Evolutionary conservation across 306 rosid genomes (phyloP), one percentile per base, ranked within the genome.

Genomic region (Inga oerstediana): DNA sequence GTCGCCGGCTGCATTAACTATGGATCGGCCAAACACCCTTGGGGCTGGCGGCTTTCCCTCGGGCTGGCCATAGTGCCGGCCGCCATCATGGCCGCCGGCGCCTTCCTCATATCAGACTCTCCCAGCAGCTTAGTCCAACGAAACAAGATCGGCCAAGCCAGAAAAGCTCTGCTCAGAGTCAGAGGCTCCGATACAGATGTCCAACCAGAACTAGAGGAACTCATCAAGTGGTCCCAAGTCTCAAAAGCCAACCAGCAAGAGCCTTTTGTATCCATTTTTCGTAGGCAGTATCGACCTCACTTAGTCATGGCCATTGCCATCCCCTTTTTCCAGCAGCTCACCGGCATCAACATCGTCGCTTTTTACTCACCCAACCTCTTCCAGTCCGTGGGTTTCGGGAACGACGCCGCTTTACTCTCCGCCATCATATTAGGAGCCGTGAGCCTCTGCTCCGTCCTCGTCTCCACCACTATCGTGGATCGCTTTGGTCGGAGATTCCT

Each of bases 281-380:
- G 89, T 77, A 87, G 89, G 20, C 88, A 81, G 8, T 86, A 92
- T 84, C 86, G 97, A 51, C 98, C 97, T 67, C 97, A 91, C 74
- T 75, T 94, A 72, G 88, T 89, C 3, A 84, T 94, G 82, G 87
- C 89, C 0, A 7, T 92, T 14, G 86, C 87, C 4, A 85, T 92
- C 34, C 91, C 93, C 0, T 84, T 88, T 43, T 92, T 94, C 32
- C 91, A 91, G 46, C 94, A 94, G 64, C 52, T 94, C 10, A 80
- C 93, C 0, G 98, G 97, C 32, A 92, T 94, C 20, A 91, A 91
- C 77, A 82, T 91, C 10, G 87, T 94, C 0, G 98, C 94, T 0
- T 94, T 94, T 43, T 94, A 94, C 77, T 78, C 97, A 0, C 98
- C 97, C 3, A 89, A 89, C 19, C 85, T 94, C 78, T 94, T 94